Evolutionary conservation across 352 stramenopile genomes (phyloP), one percentile per base, ranked within the genome.

Genomic region (Phytophthora foliorum): DNA sequence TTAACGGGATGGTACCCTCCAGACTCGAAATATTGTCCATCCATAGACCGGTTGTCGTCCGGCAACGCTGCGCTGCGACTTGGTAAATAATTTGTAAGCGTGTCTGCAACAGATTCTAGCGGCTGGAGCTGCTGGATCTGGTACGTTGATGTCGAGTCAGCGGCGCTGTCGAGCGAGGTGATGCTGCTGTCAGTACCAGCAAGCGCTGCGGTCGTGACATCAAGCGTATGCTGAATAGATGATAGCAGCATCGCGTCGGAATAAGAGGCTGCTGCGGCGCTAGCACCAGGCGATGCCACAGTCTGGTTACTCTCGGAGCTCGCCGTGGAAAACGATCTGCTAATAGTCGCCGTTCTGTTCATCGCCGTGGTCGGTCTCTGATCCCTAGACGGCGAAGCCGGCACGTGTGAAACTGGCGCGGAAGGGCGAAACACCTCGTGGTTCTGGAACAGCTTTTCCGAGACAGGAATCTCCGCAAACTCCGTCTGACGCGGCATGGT

Each of bases 401-500:
- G 56, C 24, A 60, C 55, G 8, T 52, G 49, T 8, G 63, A 32
- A 14, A 77, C 54, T 13, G 63, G 42, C 6, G 62, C 45, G 8
- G 56, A 56, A 14, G 60, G 46, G 8, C 63, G 44, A 58, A 67
- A 73, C 16, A 77, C 16, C 45, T 75, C 65, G 67, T 84, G 69
- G 21, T 77, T 74, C 50, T 86, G 71, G 58, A 86, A 84, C 27
- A 86, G 72, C 34, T 76, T 80, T 29, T 89, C 78, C 1, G 81
- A 69, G 3, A 89, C 78, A 11, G 76, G 74, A 25, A 81, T 87
- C 55, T 87, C 78, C 17, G 69, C 67, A 50, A 87, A 87, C 61
- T 88, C 77, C 4, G 58, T 64, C 67, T 86, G 81, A 9, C 81
- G 72, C 14, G 81, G 81, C 75, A 89, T 69, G 0, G 81, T 83